Base-by-base conservation (phyloP, 768 basidiomycete genomes). In the Boletus coccyginus region DNA sequence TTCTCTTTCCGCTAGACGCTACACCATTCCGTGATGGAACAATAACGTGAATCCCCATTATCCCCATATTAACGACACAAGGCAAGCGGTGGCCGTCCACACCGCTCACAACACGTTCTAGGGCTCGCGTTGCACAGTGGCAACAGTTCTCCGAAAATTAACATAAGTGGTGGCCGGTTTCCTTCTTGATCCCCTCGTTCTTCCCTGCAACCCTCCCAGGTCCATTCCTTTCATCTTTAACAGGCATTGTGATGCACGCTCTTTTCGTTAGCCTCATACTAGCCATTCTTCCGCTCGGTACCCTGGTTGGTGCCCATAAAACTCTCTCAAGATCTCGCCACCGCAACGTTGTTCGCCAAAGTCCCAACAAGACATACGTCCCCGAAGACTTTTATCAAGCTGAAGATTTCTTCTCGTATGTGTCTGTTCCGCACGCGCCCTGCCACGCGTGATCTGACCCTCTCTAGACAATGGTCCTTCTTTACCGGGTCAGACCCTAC, bases 401-500 rank as follows among this genome's bases (percentile, higher is more conserved):
- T 11, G 62, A 83, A 10, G 77, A 75, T 49, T 88, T 90, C 71
- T 73, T 89, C 55, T 74, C 81, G 87, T 88, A 63, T 45, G 73
- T 75, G 19, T 33, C 49, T 24, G 14, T 41, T 13, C 11, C 19
- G n/a, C 36, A 27, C 29, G 9, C 44, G 29, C 12, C 50, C 2
- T 47, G 29, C 14, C 42, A 45, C 43, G n/a, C 32, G 40, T 17
- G 8, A 39, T 29, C 49, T 41, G 56, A 53, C 49, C 10, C 55
- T 50, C 24, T 63, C n/a, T 62, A 90, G 88, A 46, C 62, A 81
- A 43, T 91, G 86, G 85, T 73, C 85, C 33, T 92, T 88, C 73
- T 90, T 82, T 72, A 77, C 76, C 13, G 71, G 60, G 4, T 14
- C 70, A 12, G 90, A 92, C 70, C 90, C 90, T 4, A 92, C 90